Evolutionary conservation across 2,329 filamentous ascomycete genomes (phyloP).

Genomic region (Trichoderma arundinaceum): DNA sequence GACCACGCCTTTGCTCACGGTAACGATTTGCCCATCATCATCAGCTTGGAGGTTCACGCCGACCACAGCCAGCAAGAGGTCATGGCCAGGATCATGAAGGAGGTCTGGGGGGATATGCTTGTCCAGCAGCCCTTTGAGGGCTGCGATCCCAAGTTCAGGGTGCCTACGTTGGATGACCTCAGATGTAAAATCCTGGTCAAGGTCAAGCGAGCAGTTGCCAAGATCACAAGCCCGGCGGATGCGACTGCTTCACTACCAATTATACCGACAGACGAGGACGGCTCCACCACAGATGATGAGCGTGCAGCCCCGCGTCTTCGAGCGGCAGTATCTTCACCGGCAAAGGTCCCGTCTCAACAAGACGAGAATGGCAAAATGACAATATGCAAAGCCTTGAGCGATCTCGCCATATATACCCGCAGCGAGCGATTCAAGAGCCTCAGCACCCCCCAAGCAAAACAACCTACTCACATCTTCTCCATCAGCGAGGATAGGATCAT

Average conservation of each 20-base stretch:
- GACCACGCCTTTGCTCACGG: slow-evolving; percentile 78
- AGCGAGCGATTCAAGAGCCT: slow-evolving; percentile 81
- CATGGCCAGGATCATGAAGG: slow-evolving; percentile 93
- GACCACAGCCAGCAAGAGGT: slow-evolving; percentile 80
- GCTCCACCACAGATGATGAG: slow-evolving; percentile 55
- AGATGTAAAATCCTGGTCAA: slow-evolving; percentile 83
- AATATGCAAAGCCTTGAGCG: slow-evolving; percentile 74
- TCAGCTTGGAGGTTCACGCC: slow-evolving; percentile 92
- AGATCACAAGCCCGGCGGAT: slow-evolving; percentile 41
- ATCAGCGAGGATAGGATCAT: slow-evolving; percentile 81
- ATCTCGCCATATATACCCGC: slow-evolving; percentile 83
- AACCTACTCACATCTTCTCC: slow-evolving; percentile 77
- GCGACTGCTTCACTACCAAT: slow-evolving; percentile 42
- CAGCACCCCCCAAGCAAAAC: slow-evolving; percentile 65
- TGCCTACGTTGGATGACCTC: slow-evolving; percentile 75
- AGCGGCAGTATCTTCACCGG: slow-evolving; percentile 18
- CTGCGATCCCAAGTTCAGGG: slow-evolving; percentile 57
- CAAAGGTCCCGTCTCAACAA: slow-evolving; percentile 25
- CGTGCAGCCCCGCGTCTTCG: slow-evolving; percentile 30
- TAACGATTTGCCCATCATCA: slow-evolving; percentile 80
- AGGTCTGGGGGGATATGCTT: slow-evolving; percentile 80
- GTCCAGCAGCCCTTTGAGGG: slow-evolving; percentile 63
- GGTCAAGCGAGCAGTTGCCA: slow-evolving; percentile 66
- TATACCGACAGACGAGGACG: slow-evolving; percentile 44
- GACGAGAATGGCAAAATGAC: slow-evolving; percentile 53